A percentile compares a stretch with the other conserved stretches of the same genome.
phyloP scores from a whole-genome alignment of 768 basidiomycete species.

The Coprinopsis sp. region DNA sequence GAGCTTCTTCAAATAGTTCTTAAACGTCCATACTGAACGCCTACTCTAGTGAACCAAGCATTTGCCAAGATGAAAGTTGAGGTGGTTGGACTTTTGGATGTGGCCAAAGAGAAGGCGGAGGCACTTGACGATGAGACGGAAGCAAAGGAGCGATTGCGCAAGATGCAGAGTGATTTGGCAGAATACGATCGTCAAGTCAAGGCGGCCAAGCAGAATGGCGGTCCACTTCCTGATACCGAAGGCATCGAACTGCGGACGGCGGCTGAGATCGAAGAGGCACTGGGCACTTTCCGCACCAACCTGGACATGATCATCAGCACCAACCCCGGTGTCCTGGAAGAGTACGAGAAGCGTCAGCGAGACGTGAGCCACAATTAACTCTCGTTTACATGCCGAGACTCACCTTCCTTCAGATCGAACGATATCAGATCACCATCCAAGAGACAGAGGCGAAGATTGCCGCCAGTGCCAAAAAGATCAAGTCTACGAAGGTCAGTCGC shows the following conservation, averaged over 20 bases:
- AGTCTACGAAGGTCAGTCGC: slow-evolving; percentile 52
- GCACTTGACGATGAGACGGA: background rate
- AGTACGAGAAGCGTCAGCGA: slow-evolving; percentile 71
- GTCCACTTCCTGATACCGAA: slow-evolving; percentile 28
- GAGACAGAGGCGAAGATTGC: slow-evolving; percentile 45
- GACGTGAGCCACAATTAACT: slow-evolving; percentile 47
- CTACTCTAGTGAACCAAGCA: background rate
- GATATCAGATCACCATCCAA: slow-evolving; percentile 47
- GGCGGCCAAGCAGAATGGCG: slow-evolving; percentile 27
- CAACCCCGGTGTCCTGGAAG: slow-evolving; percentile 71
- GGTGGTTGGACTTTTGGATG: background rate
- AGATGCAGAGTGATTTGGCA: slow-evolving; percentile 40
- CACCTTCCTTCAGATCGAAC: slow-evolving; percentile 66
- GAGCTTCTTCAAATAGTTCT: too few relatives aligned
- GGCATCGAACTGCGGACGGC: slow-evolving; percentile 47
- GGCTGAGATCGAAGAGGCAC: slow-evolving; percentile 55
- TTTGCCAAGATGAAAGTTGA: background rate
- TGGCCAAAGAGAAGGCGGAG: background rate
- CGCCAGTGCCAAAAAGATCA: slow-evolving; percentile 56
- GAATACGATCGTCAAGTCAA: slow-evolving; percentile 32
- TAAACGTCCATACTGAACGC: too few relatives aligned
- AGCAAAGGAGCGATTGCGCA: slow-evolving; percentile 3
- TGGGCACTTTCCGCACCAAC: slow-evolving; percentile 58
- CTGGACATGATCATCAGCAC: slow-evolving; percentile 69
- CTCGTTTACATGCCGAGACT: too few relatives aligned